These are phyloP conservation scores for Groenewaldozyma auringiensis DNA, from an alignment of 1,139 yeast species.

Conservation along the genomic window DNA sequence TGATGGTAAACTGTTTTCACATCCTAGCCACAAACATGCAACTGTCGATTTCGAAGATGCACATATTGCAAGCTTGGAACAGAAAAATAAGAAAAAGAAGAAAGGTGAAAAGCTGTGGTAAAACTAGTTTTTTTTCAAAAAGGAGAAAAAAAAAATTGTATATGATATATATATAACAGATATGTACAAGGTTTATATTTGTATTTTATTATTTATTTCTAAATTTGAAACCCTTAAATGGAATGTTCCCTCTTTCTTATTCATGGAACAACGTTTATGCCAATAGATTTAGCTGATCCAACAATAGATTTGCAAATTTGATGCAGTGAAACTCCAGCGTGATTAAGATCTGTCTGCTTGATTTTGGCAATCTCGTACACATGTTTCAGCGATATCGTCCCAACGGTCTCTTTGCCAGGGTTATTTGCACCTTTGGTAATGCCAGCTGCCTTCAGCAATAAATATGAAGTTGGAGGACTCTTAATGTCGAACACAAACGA, in stretches of 20 bases:
- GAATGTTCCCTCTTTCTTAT: neutral
- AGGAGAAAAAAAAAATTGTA: neutral
- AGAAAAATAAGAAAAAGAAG: slow-evolving; percentile 38
- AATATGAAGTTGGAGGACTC: slow-evolving; percentile 88
- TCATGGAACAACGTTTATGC: slow-evolving; percentile 71
- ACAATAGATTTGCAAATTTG: slow-evolving; percentile 75
- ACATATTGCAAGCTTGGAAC: slow-evolving; percentile 88
- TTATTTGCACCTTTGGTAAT: slow-evolving; percentile 68
- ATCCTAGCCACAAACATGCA: slow-evolving; percentile 66
- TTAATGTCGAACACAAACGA: slow-evolving; percentile 78
- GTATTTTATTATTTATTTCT: slow-evolving; percentile 1
- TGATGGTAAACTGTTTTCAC: slow-evolving; percentile 29
- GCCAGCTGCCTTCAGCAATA: slow-evolving; percentile 76
- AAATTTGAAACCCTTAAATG: no score
- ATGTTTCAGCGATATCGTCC: slow-evolving; percentile 77
- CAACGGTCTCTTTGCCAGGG: slow-evolving; percentile 42
- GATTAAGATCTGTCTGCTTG: slow-evolving; percentile 79
- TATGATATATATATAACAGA: slow-evolving; percentile 2
- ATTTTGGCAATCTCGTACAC: slow-evolving; percentile 92
- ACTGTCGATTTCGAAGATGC: slow-evolving; percentile 90
- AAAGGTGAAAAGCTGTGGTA: slow-evolving; percentile 34
- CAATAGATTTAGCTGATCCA: slow-evolving; percentile 82
- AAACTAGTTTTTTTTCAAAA: neutral
- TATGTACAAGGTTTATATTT: slow-evolving; percentile 4
- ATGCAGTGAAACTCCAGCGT: slow-evolving; percentile 60